phyloP scores from a whole-genome alignment of 2,329 filamentous ascomycete genomes.

The Aspergillus oerlinghausenensis region DNA sequence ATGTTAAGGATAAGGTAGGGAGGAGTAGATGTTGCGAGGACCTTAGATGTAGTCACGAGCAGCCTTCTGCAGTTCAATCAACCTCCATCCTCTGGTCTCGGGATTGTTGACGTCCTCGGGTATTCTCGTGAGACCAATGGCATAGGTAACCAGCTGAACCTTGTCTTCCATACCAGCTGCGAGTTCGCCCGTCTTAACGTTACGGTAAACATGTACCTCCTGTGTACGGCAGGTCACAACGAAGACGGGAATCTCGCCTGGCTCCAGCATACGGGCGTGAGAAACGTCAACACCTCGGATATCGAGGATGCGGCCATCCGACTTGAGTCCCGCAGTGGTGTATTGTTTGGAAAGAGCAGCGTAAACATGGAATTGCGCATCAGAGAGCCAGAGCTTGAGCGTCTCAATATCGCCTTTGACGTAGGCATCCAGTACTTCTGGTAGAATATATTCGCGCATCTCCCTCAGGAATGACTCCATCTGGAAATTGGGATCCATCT shows the following conservation, averaged over 20 bases:
- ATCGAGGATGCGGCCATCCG: slow-evolving; percentile 90
- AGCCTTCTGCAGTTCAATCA: slow-evolving; percentile 99
- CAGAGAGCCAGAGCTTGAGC: slow-evolving; percentile 90
- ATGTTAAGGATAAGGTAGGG: slow-evolving; percentile 3
- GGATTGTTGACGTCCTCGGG: slow-evolving; percentile 96
- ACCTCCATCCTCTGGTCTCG: slow-evolving; percentile 91
- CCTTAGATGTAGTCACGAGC: slow-evolving; percentile 78
- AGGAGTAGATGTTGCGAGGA: neutral
- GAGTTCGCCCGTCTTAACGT: slow-evolving; percentile 81
- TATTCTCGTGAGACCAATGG: slow-evolving; percentile 89
- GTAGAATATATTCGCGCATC: slow-evolving; percentile 94
- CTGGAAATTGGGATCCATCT: slow-evolving; percentile 93
- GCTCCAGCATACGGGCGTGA: slow-evolving; percentile 44
- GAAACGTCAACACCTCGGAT: slow-evolving; percentile 83
- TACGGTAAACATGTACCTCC: slow-evolving; percentile 94
- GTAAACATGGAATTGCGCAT: slow-evolving; percentile 94
- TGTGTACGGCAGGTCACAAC: slow-evolving; percentile 96
- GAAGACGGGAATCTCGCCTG: slow-evolving; percentile 69
- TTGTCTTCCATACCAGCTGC: slow-evolving; percentile 98
- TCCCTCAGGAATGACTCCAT: slow-evolving; percentile 92
- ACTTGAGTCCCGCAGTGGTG: slow-evolving; percentile 85
- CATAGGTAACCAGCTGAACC: slow-evolving; percentile 96
- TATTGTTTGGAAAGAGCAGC: slow-evolving; percentile 97
- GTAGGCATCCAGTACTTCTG: slow-evolving; percentile 94
- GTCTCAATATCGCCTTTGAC: slow-evolving; percentile 93